Evolutionary conservation across 805 yeast species (phyloP).

Genomic region (Kodamaea laetipori): DNA sequence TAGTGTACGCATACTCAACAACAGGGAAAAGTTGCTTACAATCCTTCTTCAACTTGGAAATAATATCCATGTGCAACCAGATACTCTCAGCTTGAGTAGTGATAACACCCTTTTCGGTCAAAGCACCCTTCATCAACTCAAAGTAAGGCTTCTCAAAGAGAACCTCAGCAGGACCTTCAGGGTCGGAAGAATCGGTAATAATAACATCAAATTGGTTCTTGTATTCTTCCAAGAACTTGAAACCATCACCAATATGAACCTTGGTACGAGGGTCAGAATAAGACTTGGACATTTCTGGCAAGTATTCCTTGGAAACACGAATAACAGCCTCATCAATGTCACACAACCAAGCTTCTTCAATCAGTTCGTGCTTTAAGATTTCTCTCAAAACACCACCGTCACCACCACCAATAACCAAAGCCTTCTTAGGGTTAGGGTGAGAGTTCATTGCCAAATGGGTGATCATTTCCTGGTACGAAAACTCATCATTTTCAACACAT

Average conservation of each 20-base stretch:
- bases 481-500: constrained; percentile 96
- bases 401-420: constrained; percentile 96
- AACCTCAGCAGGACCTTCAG: constrained; percentile 97
- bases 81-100: constrained; percentile 95
- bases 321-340: constrained; percentile 96
- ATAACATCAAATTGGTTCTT: constrained; percentile 90
- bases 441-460: constrained; percentile 89
- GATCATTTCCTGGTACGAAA: constrained; percentile 98
- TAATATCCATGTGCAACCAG: constrained; percentile 87
- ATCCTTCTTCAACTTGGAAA: constrained; percentile 77
- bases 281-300: constrained; percentile 85
- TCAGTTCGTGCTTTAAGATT: constrained; percentile 81
- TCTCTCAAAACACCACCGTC: constrained; percentile 98
- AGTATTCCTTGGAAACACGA: constrained; percentile 78
- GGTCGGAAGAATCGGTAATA: constrained; percentile 96
- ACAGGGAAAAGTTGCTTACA: constrained; percentile 86
- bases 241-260: constrained; percentile 96
- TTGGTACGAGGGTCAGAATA: constrained; percentile 86
- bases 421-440: constrained; percentile 92
- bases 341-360: constrained; percentile 87
- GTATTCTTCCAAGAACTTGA: constrained; percentile 84
- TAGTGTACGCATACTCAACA: constrained; percentile 86
- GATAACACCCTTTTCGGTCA: constrained; percentile 87
- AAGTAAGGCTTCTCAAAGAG: constrained; percentile 93
- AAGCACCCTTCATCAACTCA: constrained; percentile 78